Evolutionary conservation across 2,329 filamentous ascomycete genomes (phyloP).

Genomic region (Pestalotiopsis sp.): DNA sequence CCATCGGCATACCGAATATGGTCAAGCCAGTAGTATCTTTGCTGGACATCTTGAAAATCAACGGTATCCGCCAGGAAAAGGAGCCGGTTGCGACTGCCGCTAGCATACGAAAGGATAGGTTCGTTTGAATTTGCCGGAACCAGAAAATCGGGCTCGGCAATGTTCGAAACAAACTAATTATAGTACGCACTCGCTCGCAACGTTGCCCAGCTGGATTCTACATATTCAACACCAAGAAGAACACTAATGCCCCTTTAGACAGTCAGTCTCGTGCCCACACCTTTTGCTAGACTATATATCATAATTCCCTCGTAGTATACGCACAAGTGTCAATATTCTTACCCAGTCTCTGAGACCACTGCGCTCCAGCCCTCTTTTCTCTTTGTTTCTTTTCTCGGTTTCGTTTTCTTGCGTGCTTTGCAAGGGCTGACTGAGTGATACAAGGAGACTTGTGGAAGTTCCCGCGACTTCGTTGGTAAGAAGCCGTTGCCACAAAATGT

Average conservation of each 20-base stretch:
- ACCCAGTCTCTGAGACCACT: too few relatives aligned
- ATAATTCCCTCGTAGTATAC: too few relatives aligned
- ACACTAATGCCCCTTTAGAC: neutral
- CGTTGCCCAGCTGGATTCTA: neutral
- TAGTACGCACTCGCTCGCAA: neutral
- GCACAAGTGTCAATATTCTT: too few relatives aligned
- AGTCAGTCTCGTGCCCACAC: neutral
- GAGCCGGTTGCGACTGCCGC: neutral
- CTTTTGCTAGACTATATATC: too few relatives aligned
- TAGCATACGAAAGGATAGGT: neutral
- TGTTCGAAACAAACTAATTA: neutral
- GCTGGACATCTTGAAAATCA: neutral
- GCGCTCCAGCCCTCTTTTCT: too few relatives aligned
- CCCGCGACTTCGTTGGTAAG: too few relatives aligned
- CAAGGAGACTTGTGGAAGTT: too few relatives aligned
- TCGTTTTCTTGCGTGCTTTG: too few relatives aligned
- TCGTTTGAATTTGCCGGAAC: neutral
- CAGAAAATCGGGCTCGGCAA: neutral
- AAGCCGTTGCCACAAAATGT: neutral
- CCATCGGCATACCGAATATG: neutral
- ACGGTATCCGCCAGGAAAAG: neutral
- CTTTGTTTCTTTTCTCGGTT: too few relatives aligned
- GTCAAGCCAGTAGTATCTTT: neutral
- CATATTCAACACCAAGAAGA: neutral
- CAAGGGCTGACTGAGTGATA: too few relatives aligned